These are phyloP conservation scores for Chaetomiaceae sp. DNA, from an alignment of 2,329 filamentous ascomycete species.

Conservation along the genomic window DNA sequence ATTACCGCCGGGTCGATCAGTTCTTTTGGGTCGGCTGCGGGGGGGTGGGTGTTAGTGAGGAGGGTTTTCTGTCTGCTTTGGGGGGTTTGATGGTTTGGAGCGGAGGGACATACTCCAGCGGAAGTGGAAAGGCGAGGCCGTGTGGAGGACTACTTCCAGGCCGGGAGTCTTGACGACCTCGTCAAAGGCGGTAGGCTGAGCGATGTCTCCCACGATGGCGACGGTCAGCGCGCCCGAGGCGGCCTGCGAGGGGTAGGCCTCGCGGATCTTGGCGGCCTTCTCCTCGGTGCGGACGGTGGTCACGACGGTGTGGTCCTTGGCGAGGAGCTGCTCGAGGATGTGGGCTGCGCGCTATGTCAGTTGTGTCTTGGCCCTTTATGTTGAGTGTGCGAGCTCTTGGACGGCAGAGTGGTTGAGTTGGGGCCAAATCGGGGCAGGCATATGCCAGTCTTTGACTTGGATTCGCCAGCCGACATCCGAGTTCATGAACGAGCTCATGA, in stretches of 20 bases:
- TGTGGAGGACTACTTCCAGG: constrained; percentile 55
- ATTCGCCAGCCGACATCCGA: no score
- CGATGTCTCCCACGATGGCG: constrained; percentile 72
- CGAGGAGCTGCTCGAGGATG: constrained; percentile 50
- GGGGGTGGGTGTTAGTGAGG: neutral
- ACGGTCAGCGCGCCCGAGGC: constrained; percentile 41
- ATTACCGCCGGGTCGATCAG: constrained; percentile 54
- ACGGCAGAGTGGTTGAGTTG: no score
- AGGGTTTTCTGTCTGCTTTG: neutral
- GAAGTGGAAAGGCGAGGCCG: constrained; percentile 56
- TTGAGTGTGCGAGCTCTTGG: no score
- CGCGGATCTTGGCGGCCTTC: constrained; percentile 49
- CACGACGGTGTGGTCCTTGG: constrained; percentile 46
- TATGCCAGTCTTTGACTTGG: no score
- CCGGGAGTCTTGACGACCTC: constrained; percentile 48
- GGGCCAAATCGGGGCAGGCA: no score
- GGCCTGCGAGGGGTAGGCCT: constrained; percentile 41
- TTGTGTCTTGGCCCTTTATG: neutral
- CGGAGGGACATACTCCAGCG: constrained; percentile 36
- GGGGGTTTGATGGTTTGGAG: no score
- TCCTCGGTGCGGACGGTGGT: constrained; percentile 52
- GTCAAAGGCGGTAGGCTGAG: constrained; percentile 67
- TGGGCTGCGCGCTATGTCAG: constrained; percentile 38
- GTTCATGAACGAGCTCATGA: neutral
- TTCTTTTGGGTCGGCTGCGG: constrained; percentile 44